Conservation (phyloP, 805 yeast species). For the Starmerella lactis-condensi region DNA sequence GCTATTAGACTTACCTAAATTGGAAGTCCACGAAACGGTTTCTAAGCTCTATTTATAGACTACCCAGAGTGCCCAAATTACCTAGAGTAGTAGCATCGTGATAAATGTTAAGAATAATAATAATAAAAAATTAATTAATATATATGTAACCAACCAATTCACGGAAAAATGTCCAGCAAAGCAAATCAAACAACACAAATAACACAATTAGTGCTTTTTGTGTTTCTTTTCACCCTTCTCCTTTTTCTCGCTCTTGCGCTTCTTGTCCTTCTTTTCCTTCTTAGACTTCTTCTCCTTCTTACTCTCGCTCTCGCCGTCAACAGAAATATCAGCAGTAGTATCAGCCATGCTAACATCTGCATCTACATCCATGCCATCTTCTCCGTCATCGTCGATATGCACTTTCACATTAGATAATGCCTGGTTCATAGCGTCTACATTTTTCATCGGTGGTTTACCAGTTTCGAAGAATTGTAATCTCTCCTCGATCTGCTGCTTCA, state of each 20-base stretch:
- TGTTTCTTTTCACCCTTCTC: constrained; percentile 34
- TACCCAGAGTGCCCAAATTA: too few species aligned
- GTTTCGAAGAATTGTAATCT: constrained; percentile 89
- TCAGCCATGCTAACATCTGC: constrained; percentile 19
- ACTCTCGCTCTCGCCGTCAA: constrained; percentile 32
- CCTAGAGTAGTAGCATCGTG: too few species aligned
- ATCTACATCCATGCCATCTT: constrained; percentile 29
- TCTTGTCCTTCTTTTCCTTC: constrained; percentile 33
- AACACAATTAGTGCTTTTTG: constrained; percentile 29
- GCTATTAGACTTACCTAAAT: too few species aligned
- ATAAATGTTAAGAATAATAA: neutral
- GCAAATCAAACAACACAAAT: constrained; percentile 2
- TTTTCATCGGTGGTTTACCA: constrained; percentile 93
- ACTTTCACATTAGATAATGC: constrained; percentile 54
- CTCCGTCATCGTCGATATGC: constrained; percentile 24
- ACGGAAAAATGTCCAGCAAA: neutral
- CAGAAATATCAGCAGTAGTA: neutral
- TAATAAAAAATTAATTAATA: neutral
- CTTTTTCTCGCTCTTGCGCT: constrained; percentile 24
- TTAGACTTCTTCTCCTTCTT: constrained; percentile 33
- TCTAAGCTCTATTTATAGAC: constrained; percentile 13
- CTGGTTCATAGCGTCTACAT: constrained; percentile 79
- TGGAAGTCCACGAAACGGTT: constrained; percentile 6
- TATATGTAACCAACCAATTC: constrained; percentile 2
- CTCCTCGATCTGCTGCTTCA: constrained; percentile 95